Evolutionary conservation across 2,329 filamentous ascomycete species (phyloP), one percentile per base, ranked within the genome.

Genomic region (Beauveria brongniartii): DNA sequence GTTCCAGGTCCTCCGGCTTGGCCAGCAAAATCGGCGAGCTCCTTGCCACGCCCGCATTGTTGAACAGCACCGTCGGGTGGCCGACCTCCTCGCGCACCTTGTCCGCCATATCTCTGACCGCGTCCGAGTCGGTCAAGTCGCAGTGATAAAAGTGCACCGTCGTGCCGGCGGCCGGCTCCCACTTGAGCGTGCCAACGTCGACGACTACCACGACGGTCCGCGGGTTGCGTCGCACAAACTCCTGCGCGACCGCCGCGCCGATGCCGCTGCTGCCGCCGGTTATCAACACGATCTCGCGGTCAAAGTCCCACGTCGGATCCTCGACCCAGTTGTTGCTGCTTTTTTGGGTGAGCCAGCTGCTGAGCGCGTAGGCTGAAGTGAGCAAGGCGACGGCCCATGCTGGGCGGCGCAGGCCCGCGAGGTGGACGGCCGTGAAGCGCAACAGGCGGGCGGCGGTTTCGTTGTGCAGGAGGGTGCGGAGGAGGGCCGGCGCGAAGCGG

Each of bases 261-360:
- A 78, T 75, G 18, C 76, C 76, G 50, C 71, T 70, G 63, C 73
- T 75, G 8, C 71, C 74, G 18, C 75, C 71, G 2, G 75, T 77
- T 6, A 77, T 68, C 1, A 77, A 65, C 1, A 76, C 71, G 16
- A 77, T 66, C 60, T 77, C 75, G 20, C 69, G 66, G n/a, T 69
- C 64, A 71, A 73, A 75, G 62, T 74, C 61, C 70, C 70, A 70
- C 24, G 60, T 55, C 5, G 41, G 30, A 24, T 64, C 63, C 4
- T 43, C 47, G 41, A 65, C 62, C 68, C 68, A 69, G 54, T 70
- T 69, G 62, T 70, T 70, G 28, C 66, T 61, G 4, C 63, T 55
- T 44, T 64, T 62, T n/a, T 62, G 63, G 46, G 67, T 67, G 34
- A 69, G 63, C 41, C 65, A 68, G 3, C 65, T 48, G 34, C 66